phyloP scores from a whole-genome alignment of 345 rosid species.

The Heritiera fomes region DNA sequence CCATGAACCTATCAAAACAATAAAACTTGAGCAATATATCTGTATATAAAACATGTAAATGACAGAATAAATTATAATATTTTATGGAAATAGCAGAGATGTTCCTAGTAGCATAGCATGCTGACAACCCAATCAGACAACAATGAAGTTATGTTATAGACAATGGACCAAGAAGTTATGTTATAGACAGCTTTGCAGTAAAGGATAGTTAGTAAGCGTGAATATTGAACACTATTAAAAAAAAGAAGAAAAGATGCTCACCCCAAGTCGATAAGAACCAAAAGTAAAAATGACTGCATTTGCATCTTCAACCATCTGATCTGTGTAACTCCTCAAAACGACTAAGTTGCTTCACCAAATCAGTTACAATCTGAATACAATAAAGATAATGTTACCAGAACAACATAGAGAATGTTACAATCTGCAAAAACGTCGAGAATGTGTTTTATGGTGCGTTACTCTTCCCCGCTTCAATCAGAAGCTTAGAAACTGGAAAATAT shows the following conservation, averaged over 20 bases:
- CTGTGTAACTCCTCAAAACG: conserved; percentile 52
- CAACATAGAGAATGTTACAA: conserved; percentile 31
- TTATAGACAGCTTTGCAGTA: neutral
- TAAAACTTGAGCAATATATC: conserved; percentile 24
- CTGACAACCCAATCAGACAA: conserved; percentile 10
- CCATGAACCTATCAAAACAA: conserved; percentile 57
- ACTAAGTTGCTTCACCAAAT: conserved; percentile 69
- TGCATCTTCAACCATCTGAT: conserved; percentile 77
- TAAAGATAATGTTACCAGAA: neutral
- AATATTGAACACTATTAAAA: neutral
- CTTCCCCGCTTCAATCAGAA: neutral
- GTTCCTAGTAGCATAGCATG: neutral
- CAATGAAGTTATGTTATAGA: neutral
- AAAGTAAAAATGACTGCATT: conserved; percentile 69
- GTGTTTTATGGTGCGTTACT: too few species aligned
- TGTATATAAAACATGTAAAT: neutral
- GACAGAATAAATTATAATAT: neutral
- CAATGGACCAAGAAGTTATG: neutral
- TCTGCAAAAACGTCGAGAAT: conserved; percentile 24
- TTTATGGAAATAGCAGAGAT: neutral
- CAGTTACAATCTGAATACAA: conserved; percentile 48
- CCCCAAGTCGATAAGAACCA: conserved; percentile 78
- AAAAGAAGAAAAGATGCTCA: conserved; percentile 28
- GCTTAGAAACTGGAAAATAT: neutral
- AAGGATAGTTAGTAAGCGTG: neutral